A percentile compares a stretch with the other conserved stretches of the same genome.
These are phyloP conservation scores for Nitzschia sp. DNA, from an alignment of 108 stramenopile genomes.

Conservation along the genomic window DNA sequence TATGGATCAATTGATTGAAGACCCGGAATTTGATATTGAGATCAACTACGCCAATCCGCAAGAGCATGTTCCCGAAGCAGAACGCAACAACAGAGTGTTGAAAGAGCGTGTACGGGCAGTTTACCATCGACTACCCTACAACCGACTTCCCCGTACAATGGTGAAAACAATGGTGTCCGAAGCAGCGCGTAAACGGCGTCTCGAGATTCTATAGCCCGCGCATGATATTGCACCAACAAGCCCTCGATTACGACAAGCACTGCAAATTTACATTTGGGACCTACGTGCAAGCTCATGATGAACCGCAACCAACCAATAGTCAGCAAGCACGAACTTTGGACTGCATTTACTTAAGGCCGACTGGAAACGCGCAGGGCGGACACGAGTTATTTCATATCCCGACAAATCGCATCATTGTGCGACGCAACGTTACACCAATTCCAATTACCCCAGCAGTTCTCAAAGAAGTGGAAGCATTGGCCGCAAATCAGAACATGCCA, in stretches of 20 bases:
- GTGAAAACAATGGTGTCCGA: slow-evolving; percentile 17
- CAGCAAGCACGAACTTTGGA: slow-evolving; percentile 27
- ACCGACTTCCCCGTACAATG: slow-evolving; percentile 24
- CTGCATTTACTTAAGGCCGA: slow-evolving; percentile 33
- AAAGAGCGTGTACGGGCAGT: slow-evolving; percentile 43
- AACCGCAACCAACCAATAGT: slow-evolving; percentile 35
- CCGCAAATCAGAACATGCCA: slow-evolving; percentile 5
- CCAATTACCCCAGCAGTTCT: slow-evolving; percentile 34
- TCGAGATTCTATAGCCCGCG: slow-evolving; percentile 39
- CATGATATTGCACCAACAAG: slow-evolving; percentile 21
- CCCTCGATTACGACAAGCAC: slow-evolving; percentile 29
- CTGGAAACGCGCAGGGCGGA: slow-evolving; percentile 34
- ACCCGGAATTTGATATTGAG: background rate
- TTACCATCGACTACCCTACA: slow-evolving; percentile 37
- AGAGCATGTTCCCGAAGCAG: slow-evolving; percentile 45
- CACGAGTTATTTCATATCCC: slow-evolving; percentile 34
- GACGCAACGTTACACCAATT: slow-evolving; percentile 20
- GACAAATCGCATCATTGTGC: slow-evolving; percentile 21
- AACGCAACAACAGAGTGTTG: slow-evolving; percentile 34
- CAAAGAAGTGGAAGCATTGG: too few species aligned
- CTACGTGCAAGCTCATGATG: slow-evolving; percentile 46
- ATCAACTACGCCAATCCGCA: slow-evolving; percentile 8
- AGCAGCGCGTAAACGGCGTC: slow-evolving; percentile 31
- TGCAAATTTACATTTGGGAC: slow-evolving; percentile 34
- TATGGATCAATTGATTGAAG: background rate